Evolutionary conservation across 225 moss, liverwort and hornwort genomes (phyloP).

Genomic region (Bryum argenteum): DNA sequence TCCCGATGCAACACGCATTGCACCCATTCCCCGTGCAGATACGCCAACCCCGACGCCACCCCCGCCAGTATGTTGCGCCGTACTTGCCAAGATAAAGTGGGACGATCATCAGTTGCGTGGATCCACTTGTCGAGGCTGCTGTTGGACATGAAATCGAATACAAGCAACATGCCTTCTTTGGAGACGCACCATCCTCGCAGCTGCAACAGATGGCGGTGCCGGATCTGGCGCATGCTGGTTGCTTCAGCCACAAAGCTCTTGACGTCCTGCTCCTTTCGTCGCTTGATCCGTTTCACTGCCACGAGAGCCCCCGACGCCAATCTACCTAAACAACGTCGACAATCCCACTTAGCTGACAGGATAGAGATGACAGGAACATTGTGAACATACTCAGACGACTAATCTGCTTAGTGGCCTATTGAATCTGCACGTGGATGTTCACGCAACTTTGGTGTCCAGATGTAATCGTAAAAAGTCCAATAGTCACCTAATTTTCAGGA

Average conservation of each 20-base stretch:
- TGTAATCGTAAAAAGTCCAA: not conserved
- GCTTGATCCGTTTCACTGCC: slow-evolving; percentile 10
- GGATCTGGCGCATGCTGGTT: not conserved
- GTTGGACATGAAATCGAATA: slow-evolving; percentile 13
- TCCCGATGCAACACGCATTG: slow-evolving; percentile 17
- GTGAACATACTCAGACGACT: too few species aligned
- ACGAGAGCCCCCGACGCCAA: not conserved
- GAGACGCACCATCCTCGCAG: not conserved
- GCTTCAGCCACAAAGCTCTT: slow-evolving; percentile 5
- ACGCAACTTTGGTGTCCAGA: too few species aligned
- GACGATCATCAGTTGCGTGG: not conserved
- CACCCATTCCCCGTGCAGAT: not conserved
- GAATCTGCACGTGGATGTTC: too few species aligned
- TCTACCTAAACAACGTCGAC: not conserved
- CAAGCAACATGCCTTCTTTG: not conserved
- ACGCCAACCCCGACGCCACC: not conserved
- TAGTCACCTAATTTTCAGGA: not conserved
- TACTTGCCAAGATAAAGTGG: not conserved
- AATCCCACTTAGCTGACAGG: too few species aligned
- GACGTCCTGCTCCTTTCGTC: not conserved
- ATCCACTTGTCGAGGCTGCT: slow-evolving; percentile 14
- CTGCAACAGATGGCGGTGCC: not conserved
- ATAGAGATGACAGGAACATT: too few species aligned
- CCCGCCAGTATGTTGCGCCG: not conserved
- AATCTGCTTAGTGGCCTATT: too few species aligned